Evolutionary conservation across 2,329 filamentous ascomycete genomes (phyloP).

Genomic region (Stemphylium beticola): DNA sequence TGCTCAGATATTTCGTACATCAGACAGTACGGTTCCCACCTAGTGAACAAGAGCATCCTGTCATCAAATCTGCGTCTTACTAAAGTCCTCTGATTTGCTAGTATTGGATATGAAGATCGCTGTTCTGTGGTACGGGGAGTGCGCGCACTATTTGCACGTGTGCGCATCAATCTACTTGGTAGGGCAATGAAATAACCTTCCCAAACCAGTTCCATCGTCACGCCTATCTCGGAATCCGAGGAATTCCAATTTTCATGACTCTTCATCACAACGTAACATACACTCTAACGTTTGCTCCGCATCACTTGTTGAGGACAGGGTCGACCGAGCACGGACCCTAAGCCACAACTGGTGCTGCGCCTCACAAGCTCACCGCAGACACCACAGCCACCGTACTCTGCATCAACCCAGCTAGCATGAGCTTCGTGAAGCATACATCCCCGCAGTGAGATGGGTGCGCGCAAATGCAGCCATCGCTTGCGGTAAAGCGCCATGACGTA

Average conservation of each 20-base stretch:
- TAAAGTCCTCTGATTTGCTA: too few species aligned
- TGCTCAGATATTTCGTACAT: too few species aligned
- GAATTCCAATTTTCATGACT: neutral
- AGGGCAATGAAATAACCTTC: neutral
- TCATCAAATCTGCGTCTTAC: too few species aligned
- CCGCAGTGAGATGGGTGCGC: slow-evolving; percentile 43
- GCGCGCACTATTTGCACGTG: too few species aligned
- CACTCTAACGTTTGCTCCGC: neutral
- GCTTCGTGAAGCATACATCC: slow-evolving; percentile 27
- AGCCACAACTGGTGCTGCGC: slow-evolving; percentile 21
- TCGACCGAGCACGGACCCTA: slow-evolving; percentile 13
- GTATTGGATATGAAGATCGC: too few species aligned
- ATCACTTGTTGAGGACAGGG: neutral
- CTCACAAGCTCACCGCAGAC: slow-evolving; percentile 22
- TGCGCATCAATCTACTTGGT: too few species aligned
- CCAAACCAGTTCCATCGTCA: neutral
- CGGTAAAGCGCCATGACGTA: slow-evolving; percentile 70
- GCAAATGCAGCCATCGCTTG: slow-evolving; percentile 47
- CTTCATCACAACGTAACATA: too few species aligned
- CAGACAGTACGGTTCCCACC: too few species aligned
- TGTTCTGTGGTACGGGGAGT: too few species aligned
- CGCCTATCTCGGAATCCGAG: neutral
- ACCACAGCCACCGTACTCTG: slow-evolving; percentile 35
- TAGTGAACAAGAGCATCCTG: too few species aligned
- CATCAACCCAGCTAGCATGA: slow-evolving; percentile 31